These are phyloP conservation scores for Brasenia schreberi DNA, from an alignment of 164 flowering plant genomes.

Conservation along the genomic window DNA sequence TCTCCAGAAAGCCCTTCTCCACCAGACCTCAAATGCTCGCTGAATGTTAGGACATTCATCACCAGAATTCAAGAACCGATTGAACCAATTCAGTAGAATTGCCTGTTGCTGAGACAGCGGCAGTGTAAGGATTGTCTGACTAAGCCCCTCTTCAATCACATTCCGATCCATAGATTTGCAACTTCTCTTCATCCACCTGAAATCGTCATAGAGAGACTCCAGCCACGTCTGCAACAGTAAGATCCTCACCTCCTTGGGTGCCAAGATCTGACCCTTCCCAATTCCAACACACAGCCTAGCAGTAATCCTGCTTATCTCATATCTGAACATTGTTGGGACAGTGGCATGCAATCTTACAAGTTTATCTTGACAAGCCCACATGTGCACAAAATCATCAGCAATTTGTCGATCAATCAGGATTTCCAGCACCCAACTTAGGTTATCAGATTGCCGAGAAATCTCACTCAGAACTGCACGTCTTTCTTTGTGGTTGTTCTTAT, in stretches of 20 bases:
- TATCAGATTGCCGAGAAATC: constrained; percentile 77
- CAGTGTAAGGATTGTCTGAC: constrained; percentile 79
- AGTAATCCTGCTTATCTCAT: constrained; percentile 74
- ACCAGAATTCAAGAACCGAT: constrained; percentile 70
- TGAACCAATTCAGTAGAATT: constrained; percentile 75
- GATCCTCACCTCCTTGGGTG: constrained; percentile 75
- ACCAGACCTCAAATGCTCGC: constrained; percentile 93
- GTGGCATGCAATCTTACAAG: constrained; percentile 53
- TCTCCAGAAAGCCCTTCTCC: constrained; percentile 89
- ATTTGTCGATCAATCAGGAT: constrained; percentile 85
- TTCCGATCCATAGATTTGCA: constrained; percentile 81
- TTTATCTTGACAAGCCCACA: constrained; percentile 71
- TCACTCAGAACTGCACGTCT: constrained; percentile 32
- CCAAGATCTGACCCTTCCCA: constrained; percentile 82
- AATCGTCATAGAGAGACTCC: constrained; percentile 87
- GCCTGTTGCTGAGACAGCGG: constrained; percentile 85
- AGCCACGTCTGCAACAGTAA: constrained; percentile 74
- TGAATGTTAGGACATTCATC: constrained; percentile 94
- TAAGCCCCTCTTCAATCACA: constrained; percentile 77
- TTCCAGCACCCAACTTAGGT: constrained; percentile 82
- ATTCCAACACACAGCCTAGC: constrained; percentile 76
- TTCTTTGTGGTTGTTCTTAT: not conserved
- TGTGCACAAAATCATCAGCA: constrained; percentile 69
- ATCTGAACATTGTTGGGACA: constrained; percentile 68
- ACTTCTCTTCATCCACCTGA: constrained; percentile 92